Evolutionary conservation across 352 stramenopile genomes (phyloP).

Genomic region (Pythium phragmitis): DNA sequence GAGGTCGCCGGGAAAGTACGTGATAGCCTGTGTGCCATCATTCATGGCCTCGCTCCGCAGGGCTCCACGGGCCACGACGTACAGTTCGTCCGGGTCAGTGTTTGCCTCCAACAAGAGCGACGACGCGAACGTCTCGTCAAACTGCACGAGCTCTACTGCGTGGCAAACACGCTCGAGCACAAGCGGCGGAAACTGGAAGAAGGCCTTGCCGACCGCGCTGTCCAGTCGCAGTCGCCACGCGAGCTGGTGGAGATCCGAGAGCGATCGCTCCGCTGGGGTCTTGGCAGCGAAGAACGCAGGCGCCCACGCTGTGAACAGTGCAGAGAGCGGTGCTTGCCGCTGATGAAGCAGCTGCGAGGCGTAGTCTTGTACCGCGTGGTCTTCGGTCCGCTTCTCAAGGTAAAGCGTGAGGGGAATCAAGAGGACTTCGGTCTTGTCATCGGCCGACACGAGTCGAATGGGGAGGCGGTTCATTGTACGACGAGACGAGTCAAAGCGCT

Average conservation of each 20-base stretch:
- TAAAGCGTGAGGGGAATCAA: slow-evolving; percentile 41
- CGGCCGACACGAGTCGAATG: slow-evolving; percentile 38
- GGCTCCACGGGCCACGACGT: slow-evolving; percentile 39
- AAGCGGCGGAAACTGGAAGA: slow-evolving; percentile 58
- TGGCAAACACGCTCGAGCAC: slow-evolving; percentile 53
- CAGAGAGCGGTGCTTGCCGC: neutral
- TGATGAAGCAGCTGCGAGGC: slow-evolving; percentile 4
- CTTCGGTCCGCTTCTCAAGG: slow-evolving; percentile 35
- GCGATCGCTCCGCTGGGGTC: slow-evolving; percentile 8
- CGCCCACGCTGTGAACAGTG: slow-evolving; percentile 13
- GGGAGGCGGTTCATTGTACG: slow-evolving; percentile 12
- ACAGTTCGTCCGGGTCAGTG: slow-evolving; percentile 28
- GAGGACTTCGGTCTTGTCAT: slow-evolving; percentile 47
- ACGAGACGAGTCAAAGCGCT: slow-evolving; percentile 20
- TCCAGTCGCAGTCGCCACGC: slow-evolving; percentile 36
- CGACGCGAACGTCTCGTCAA: slow-evolving; percentile 1
- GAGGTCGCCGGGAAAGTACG: slow-evolving; percentile 22
- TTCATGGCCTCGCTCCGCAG: neutral
- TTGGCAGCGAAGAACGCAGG: slow-evolving; percentile 19
- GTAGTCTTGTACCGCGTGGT: slow-evolving; percentile 43
- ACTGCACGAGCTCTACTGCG: slow-evolving; percentile 39
- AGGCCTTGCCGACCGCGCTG: slow-evolving; percentile 33
- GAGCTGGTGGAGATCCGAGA: slow-evolving; percentile 29
- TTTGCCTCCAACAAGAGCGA: slow-evolving; percentile 22
- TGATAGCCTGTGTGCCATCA: neutral